phyloP scores from a whole-genome alignment of 2,329 filamentous ascomycete genomes.

The Colletotrichum musae region DNA sequence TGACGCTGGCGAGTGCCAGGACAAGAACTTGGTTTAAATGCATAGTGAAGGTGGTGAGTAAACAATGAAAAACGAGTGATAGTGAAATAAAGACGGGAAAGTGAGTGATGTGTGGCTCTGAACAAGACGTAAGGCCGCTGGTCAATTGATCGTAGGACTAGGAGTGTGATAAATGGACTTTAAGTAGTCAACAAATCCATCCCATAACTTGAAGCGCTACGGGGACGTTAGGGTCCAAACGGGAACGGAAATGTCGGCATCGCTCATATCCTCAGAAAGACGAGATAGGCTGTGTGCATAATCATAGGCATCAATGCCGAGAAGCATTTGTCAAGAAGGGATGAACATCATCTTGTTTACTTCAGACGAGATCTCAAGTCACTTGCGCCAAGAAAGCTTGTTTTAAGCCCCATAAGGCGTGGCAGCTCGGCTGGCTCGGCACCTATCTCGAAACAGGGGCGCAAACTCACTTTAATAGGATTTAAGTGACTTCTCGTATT shows the following conservation, averaged over 20 bases:
- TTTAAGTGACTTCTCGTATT: background rate
- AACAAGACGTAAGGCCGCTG: too few species aligned
- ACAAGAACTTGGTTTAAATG: background rate
- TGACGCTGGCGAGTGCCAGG: background rate
- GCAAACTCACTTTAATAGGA: background rate
- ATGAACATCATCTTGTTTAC: background rate
- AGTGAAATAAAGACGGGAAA: background rate
- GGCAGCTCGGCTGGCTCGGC: background rate
- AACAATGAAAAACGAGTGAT: background rate
- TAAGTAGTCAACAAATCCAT: too few species aligned
- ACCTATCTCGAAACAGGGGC: background rate
- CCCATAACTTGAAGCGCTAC: too few species aligned
- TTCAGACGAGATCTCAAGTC: background rate
- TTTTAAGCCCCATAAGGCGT: background rate
- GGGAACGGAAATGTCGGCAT: too few species aligned
- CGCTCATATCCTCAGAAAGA: background rate
- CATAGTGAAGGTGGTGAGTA: background rate
- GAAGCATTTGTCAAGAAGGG: background rate
- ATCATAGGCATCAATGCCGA: background rate
- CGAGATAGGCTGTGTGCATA: background rate
- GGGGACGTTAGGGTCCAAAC: too few species aligned
- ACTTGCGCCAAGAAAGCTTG: background rate
- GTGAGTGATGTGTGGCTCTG: background rate
- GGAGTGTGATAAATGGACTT: too few species aligned
- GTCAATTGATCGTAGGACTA: too few species aligned